Evolutionary conservation across 805 yeast species (phyloP), one percentile per base, ranked within the genome.

Genomic region (Candida endomychidarum): DNA sequence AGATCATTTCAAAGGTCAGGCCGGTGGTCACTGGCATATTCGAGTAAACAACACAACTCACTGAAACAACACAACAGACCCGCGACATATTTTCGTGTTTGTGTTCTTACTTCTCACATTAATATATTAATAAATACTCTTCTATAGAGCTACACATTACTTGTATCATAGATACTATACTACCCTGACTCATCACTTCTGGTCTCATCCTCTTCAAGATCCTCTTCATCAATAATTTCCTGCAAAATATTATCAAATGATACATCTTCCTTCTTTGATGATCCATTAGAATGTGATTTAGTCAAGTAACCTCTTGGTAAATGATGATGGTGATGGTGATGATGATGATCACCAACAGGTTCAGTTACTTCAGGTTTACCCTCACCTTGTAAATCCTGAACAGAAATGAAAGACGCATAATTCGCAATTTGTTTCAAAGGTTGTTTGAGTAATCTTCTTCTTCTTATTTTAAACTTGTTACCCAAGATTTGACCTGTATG

Each of bases 401-500:
- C 50, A 1, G 70, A 60, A 53, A 65, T 52, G 43, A 53, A 67
- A 3, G 57, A 51, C 6, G 63, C 64, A 47, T 68, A 70, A 43
- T 68, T 62, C 0, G 63, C 55, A 8, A 70, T 60, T 42, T 69
- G 74, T 41, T 62, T 60, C 48, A 71, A 56, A 8, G 74, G 74
- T 32, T 58, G 59, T 5, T 47, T 32, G 0, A 45, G 38, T 16
- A 43, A 40, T 8, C 45, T 47, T 37, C 63, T 53, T 50, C 67
- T 75, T 26, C 63, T 67, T 8, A 44, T 31, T 48, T 67, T 72
- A 42, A 91, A 63, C 60, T 86, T 88, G 56, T 87, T 87, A n/a
- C 84, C 81, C 24, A 90, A 56, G 37, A 91, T 76, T 42, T 82
- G 79, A 3, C 96, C 96, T 0, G 90, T 74, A 50, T 84, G 88